Conservation (phyloP, 2,329 filamentous ascomycete species). For the Thielaviopsis ethacetica region DNA sequence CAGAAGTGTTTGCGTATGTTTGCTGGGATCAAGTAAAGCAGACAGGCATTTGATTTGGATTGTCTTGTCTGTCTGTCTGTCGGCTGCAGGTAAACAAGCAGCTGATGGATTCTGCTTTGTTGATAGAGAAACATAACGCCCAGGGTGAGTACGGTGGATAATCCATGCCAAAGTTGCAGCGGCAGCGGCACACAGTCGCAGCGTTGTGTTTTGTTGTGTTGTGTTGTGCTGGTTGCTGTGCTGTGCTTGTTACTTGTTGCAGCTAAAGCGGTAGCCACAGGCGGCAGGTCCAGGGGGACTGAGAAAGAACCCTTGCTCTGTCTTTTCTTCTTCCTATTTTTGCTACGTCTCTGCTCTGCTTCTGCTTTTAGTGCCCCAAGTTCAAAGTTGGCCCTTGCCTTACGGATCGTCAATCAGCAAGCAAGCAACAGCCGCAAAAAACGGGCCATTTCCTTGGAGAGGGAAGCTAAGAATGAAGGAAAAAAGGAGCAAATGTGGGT, state of each 20-base stretch:
- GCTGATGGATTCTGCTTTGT: not conserved
- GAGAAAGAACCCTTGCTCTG: not conserved
- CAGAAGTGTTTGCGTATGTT: not conserved
- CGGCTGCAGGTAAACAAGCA: not conserved
- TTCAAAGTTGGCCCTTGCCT: not conserved
- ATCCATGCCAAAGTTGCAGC: not conserved
- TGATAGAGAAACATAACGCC: not conserved
- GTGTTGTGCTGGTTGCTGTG: not conserved
- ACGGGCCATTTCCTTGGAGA: not conserved
- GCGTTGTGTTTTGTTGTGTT: not conserved
- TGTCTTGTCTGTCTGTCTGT: not conserved
- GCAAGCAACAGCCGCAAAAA: not conserved
- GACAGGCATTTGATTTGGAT: not conserved
- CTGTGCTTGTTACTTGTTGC: not conserved
- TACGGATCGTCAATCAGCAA: not conserved
- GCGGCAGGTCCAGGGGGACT: not conserved
- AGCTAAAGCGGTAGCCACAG: not conserved
- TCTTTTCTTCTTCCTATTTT: not conserved
- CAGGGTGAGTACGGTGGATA: not conserved
- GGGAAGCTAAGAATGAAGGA: not conserved
- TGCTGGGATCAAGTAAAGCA: not conserved
- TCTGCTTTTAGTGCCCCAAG: not conserved
- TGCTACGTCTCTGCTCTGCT: not conserved
- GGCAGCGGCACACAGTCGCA: not conserved
- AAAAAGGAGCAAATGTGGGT: too few species aligned